Evolutionary conservation across 75 land plant genomes (phyloP), one percentile per base, ranked within the genome.

Genomic region (Sequoia sempervirens): DNA sequence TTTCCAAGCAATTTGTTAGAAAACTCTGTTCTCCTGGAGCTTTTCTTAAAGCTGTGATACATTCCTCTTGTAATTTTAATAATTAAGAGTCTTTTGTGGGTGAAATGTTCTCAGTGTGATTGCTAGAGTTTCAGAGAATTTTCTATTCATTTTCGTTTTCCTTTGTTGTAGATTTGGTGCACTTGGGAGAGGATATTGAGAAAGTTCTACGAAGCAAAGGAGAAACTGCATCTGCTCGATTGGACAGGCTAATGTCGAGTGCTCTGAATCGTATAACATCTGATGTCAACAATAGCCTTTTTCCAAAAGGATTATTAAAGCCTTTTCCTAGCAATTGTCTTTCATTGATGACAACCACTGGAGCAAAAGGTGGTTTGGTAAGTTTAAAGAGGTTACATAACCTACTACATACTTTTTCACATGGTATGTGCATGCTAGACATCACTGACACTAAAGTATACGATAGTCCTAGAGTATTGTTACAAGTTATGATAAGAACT

Each of bases 331-430:
- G 83, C 61, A 97, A 97, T 79, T 96, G 96, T 76, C 86, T 97
- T 56, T 93, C 95, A 43, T 90, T 94, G 72, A 97, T 97, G 99
- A 97, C 99, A 3, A 89, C 88, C 43, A 92, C 92, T 74, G 99
- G 99, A 75, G 99, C 99, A 80, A 97, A 97, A 89, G 99, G 99
- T 85, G 88, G 93, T 70, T 76, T 90, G 93, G 96, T 95, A 87
- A 83, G 91, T 85, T 81, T 46, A 40, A 18, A 41, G 32, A 32
- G 2, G 73, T 20, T 61, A 61, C n/a, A 26, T 61, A 7, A 61
- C 23, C 15, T 56, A 18, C 15, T 56, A 20, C 23, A 13, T 18
- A 17, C 4, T 18, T 56, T 56, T 18, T 56, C 23, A 18, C 5
- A 18, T 56, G 61, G 5, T 50, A 50, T 20, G 61, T 18, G 26